These are phyloP conservation scores for Grigorovia jiainica DNA, from an alignment of 805 yeast species.

Conservation along the genomic window DNA sequence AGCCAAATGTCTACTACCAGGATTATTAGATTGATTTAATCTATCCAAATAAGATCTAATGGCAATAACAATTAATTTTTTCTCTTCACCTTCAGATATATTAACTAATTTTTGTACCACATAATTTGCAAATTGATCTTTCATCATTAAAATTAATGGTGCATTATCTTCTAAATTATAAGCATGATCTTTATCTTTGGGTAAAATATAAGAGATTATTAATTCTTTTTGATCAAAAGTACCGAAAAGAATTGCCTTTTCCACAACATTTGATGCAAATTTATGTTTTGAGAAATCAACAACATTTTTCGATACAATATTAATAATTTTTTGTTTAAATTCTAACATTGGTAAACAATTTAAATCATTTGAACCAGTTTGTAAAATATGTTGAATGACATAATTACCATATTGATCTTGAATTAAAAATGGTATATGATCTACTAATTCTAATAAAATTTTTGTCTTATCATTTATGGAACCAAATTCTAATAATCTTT, in stretches of 20 bases:
- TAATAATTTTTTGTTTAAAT: conserved; percentile 39
- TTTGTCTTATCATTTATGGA: conserved; percentile 50
- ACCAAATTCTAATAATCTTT: conserved; percentile 79
- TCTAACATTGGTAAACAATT: conserved; percentile 33
- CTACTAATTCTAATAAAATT: conserved; percentile 63
- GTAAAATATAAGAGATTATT: conserved; percentile 59
- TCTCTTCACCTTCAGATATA: conserved; percentile 60
- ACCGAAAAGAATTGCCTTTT: conserved; percentile 78
- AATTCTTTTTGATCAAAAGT: conserved; percentile 48
- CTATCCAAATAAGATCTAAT: conserved; percentile 73
- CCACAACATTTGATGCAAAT: conserved; percentile 96
- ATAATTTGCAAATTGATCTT: conserved; percentile 95
- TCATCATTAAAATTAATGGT: conserved; percentile 85
- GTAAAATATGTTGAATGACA: conserved; percentile 91
- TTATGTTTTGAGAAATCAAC: conserved; percentile 89
- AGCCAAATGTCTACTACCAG: conserved; percentile 29
- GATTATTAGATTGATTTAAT: conserved; percentile 23
- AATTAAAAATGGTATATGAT: conserved; percentile 63
- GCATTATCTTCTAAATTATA: conserved; percentile 50
- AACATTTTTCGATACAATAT: conserved; percentile 59
- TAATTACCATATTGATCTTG: conserved; percentile 98
- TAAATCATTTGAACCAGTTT: conserved; percentile 28
- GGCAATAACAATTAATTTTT: conserved; percentile 58
- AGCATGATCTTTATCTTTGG: conserved; percentile 37
- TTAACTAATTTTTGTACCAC: conserved; percentile 93